A percentile compares a stretch with the other conserved stretches of the same genome.
phyloP scores from a whole-genome alignment of 2,329 filamentous ascomycete species.

The Penicillium sp. region DNA sequence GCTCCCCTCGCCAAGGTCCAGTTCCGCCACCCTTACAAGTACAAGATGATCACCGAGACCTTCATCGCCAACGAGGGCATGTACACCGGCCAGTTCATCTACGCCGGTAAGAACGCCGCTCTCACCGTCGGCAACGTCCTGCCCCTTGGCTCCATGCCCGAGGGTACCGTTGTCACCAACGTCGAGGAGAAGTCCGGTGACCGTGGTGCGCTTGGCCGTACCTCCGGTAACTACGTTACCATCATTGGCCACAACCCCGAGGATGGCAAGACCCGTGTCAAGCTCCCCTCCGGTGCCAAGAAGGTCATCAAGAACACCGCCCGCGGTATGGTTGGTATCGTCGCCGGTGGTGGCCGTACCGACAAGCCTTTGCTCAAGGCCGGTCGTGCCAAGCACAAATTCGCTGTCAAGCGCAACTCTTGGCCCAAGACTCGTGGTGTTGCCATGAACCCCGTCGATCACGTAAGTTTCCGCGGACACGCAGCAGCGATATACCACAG shows the following conservation, averaged over 20 bases:
- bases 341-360: constrained; percentile 98
- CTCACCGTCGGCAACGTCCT: constrained; percentile 98
- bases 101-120: constrained; percentile 97
- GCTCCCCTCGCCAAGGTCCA: constrained; percentile 94
- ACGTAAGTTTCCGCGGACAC: constrained; percentile 55
- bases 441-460: constrained; percentile 99
- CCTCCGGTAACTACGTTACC: constrained; percentile 99
- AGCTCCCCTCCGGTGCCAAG: constrained; percentile 98
- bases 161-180: constrained; percentile 99
- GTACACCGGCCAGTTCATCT: constrained; percentile 99
- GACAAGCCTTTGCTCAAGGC: constrained; percentile 99
- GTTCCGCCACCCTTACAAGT: constrained; percentile 98
- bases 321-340: constrained; percentile 99
- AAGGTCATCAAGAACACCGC: constrained; percentile 92
- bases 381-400: constrained; percentile 99
- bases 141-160: constrained; percentile 88
- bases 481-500: neutral
- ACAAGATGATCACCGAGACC: constrained; percentile 96
- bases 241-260: constrained; percentile 97
- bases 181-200: constrained; percentile 99
- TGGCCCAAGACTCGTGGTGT: constrained; percentile 99
- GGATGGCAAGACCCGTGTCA: constrained; percentile 99
- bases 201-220: constrained; percentile 93
- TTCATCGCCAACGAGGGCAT: constrained; percentile 99
- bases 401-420: constrained; percentile 99